Percentiles rank a stretch among this genome's conserved stretches.
Conservation (phyloP, 2,329 filamentous ascomycete species). For the Phaeophleospora eucalypticola region DNA sequence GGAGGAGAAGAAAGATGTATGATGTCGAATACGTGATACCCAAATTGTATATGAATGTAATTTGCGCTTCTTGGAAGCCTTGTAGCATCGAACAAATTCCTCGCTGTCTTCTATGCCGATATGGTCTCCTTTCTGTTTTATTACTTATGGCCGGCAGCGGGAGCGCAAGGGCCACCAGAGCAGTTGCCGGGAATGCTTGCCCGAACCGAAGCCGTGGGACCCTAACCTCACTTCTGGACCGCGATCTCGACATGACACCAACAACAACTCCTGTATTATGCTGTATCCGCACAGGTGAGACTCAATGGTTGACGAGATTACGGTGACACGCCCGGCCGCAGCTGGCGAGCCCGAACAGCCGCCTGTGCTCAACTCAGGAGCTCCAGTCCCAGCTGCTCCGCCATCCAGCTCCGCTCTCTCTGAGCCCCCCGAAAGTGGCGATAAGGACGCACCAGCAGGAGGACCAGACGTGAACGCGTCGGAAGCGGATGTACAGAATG, state of each 20-base stretch:
- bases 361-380: background rate
- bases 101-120: too few species aligned
- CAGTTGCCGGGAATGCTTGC: too few species aligned
- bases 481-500: background rate
- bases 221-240: too few species aligned
- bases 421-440: conserved; percentile 7
- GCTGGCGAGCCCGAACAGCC: background rate
- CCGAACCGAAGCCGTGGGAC: too few species aligned
- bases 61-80: background rate
- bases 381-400: conserved; percentile 3
- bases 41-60: background rate
- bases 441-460: background rate
- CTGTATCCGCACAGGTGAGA: conserved; percentile 1
- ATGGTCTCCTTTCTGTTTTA: too few species aligned
- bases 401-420: conserved; percentile 14
- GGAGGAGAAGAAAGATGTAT: background rate
- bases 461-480: background rate
- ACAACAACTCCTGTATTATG: too few species aligned
- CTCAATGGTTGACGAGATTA: conserved; percentile 4
- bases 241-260: too few species aligned
- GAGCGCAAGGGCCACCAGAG: too few species aligned
- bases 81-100: too few species aligned
- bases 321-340: background rate
- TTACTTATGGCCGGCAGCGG: too few species aligned
- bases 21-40: conserved; percentile 4